Evolutionary conservation across 192 early-diverging fungal species (phyloP).

Genomic region (Geranomyces michiganensis): DNA sequence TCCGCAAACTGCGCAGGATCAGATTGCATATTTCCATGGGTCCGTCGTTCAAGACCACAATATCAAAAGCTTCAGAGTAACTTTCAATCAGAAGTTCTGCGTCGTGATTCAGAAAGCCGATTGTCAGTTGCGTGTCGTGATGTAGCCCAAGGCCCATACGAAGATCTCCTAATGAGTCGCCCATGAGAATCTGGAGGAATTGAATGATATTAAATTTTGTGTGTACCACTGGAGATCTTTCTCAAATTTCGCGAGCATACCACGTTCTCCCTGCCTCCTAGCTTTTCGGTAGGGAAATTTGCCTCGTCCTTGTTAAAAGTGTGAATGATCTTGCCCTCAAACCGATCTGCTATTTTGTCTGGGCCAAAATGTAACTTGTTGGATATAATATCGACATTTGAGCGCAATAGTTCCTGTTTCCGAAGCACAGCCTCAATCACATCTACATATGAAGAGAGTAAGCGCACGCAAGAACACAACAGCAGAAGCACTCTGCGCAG

Average conservation of each 20-base stretch:
- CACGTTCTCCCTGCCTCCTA: constrained; percentile 56
- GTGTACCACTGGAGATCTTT: no score
- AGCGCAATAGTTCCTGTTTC: constrained; percentile 41
- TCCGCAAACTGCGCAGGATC: not conserved
- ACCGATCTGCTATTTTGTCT: constrained; percentile 55
- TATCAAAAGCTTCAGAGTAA: constrained; percentile 65
- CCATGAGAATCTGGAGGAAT: constrained; percentile 61
- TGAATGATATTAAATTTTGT: no score
- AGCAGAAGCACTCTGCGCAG: no score
- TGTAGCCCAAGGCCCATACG: constrained; percentile 65
- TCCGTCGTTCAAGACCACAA: constrained; percentile 64
- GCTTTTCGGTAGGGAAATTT: constrained; percentile 47
- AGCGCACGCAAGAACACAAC: not conserved
- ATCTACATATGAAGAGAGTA: constrained; percentile 41
- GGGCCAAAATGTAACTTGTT: constrained; percentile 70
- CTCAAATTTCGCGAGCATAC: constrained; percentile 9
- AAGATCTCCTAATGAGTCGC: constrained; percentile 73
- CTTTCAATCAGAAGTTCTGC: constrained; percentile 49
- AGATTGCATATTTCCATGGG: constrained; percentile 19
- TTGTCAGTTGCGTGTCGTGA: constrained; percentile 60
- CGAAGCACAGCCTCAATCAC: constrained; percentile 62
- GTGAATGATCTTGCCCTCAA: constrained; percentile 71
- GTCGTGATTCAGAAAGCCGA: constrained; percentile 74
- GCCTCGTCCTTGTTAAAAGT: constrained; percentile 74
- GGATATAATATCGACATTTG: constrained; percentile 71